Percentiles rank a stretch among this genome's conserved stretches.
Evolutionary conservation across 495 filamentous ascomycete species (phyloP).

Genomic region (Lentithecium fluviatile): DNA sequence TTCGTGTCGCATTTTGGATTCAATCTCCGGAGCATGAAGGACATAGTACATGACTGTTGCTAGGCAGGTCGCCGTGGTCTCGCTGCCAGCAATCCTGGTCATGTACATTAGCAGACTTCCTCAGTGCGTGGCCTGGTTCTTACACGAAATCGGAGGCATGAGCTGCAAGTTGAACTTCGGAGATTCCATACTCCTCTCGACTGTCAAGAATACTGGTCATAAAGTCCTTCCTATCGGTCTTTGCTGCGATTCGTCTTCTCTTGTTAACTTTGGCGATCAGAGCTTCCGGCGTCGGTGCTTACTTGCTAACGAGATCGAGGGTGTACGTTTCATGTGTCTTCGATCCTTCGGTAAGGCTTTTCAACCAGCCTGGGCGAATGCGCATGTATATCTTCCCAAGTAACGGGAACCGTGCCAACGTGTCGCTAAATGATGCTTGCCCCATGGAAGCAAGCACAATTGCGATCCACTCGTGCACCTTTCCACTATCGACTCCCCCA

Average conservation of each 20-base stretch:
- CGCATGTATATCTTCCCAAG: not conserved
- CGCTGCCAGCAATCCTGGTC: conserved; percentile 47
- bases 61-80: conserved; percentile 62
- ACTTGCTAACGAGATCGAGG: too few relatives aligned
- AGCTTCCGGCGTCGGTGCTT: too few relatives aligned
- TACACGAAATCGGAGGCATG: conserved; percentile 21
- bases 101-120: too few relatives aligned
- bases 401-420: not conserved
- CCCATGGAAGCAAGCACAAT: conserved; percentile 47
- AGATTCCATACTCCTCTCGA: conserved; percentile 27
- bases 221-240: conserved; percentile 14
- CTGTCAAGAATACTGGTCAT: conserved; percentile 28
- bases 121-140: too few relatives aligned
- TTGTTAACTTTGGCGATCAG: too few relatives aligned
- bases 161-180: conserved; percentile 12
- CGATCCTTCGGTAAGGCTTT: too few relatives aligned
- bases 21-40: conserved; percentile 46
- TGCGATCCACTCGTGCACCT: conserved; percentile 57
- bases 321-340: too few relatives aligned
- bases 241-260: too few relatives aligned
- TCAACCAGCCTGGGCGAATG: too few relatives aligned
- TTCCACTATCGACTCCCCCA: conserved; percentile 49
- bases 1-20: conserved; percentile 51
- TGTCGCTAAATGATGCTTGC: not conserved
- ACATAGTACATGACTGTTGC: conserved; percentile 54